Evolutionary conservation across 441 rosid genomes (phyloP), one percentile per base, ranked within the genome.

Genomic region (Arabidopsis hybrid): DNA sequence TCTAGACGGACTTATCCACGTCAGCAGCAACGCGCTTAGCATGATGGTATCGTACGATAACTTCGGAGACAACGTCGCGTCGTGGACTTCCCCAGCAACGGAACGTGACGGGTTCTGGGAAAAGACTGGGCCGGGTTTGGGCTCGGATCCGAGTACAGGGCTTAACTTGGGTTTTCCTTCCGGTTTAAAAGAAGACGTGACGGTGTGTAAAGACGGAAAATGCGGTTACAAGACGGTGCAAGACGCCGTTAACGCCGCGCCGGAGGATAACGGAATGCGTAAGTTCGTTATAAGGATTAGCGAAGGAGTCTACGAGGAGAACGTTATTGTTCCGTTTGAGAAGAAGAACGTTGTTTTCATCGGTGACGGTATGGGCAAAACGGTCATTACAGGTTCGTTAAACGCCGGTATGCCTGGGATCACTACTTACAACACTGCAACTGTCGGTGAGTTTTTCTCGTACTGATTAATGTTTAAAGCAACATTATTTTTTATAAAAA

Each of bases 51-150:
- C 96, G 1, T 89, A 81, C 67, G 93, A 94, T 52, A 75, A 84
- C 13, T 83, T 79, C 62, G 97, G 96, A 7, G 76, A 83, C 0
- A 81, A 87, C 38, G 77, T 86, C 7, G 58, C 10, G 13, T 74
- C 81, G 11, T 94, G 96, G 98, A 52, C 21, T 42, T 85, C 77
- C 0, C 98, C 96, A 1, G 46, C 18, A 39, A 91, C 98, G 2
- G 98, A 94, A 65, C 85, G 96, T 2, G 86, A 85, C 60, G 89
- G 90, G 69, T 90, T 89, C 52, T 94, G 92, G 95, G 95, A 89
- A 73, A 78, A 46, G 45, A 7, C 12, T 49, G 61, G 21, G 42
- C 71, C 81, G 18, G 17, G 64, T 18, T 64, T 56, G 55, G 73
- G 79, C 36, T 71, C 57, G 21, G 76, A 31, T 8, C 4, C 49